Evolutionary conservation across 2,329 filamentous ascomycete genomes (phyloP).

Genomic region (Alternaria ventricosa): DNA sequence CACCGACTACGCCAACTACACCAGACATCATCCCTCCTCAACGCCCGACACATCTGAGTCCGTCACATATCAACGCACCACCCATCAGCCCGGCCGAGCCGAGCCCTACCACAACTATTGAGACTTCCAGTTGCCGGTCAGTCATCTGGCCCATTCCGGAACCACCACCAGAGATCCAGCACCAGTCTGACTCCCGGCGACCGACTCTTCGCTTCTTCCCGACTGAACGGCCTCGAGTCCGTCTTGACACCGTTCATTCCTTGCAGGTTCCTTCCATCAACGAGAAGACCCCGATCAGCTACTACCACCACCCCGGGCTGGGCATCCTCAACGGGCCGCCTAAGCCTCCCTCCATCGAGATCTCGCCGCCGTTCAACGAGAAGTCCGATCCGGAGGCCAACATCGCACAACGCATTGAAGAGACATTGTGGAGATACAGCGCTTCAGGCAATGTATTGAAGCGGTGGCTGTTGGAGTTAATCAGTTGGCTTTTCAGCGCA

Average conservation of each 20-base stretch:
- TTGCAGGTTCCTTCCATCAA: constrained; percentile 13
- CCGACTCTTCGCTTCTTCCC: constrained; percentile 29
- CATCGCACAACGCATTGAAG: constrained; percentile 34
- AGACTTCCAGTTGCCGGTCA: constrained; percentile 24
- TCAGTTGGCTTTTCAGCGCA: constrained; percentile 36
- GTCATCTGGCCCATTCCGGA: constrained; percentile 28
- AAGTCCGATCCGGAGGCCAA: constrained; percentile 9
- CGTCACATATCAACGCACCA: background rate
- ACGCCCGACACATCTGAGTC: constrained; percentile 4
- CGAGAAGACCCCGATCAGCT: constrained; percentile 17
- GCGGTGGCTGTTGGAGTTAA: constrained; percentile 32
- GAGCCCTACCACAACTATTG: constrained; percentile 28
- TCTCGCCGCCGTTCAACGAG: constrained; percentile 9
- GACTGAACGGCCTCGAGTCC: constrained; percentile 11
- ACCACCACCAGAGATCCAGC: constrained; percentile 23
- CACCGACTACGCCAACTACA: constrained; percentile 29
- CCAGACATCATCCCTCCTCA: constrained; percentile 14
- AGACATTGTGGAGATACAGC: constrained; percentile 24
- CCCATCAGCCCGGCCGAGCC: background rate
- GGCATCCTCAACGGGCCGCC: constrained; percentile 8
- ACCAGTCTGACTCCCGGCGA: constrained; percentile 1
- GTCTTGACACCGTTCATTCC: constrained; percentile 9
- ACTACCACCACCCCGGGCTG: background rate
- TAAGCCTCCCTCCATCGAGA: constrained; percentile 16
- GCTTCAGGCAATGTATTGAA: constrained; percentile 24